A percentile compares a stretch with the other conserved stretches of the same genome.
Conservation (phyloP, 345 rosid genomes). For the Moricandia arvensis region DNA sequence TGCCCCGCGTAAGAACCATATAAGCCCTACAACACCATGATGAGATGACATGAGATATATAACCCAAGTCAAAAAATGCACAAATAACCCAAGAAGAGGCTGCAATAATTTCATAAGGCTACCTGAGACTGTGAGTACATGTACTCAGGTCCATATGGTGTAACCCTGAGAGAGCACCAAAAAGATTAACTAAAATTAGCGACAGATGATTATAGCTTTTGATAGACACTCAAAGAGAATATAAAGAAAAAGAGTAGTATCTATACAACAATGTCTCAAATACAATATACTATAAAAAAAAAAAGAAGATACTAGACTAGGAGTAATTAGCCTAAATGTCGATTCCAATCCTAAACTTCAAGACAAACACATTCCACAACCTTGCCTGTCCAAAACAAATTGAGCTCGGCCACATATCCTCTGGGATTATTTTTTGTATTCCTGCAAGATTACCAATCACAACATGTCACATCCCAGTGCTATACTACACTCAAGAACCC, state of each 20-base stretch:
- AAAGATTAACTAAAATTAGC: neutral
- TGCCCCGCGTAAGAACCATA: constrained; percentile 74
- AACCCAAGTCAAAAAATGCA: neutral
- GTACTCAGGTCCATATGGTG: constrained; percentile 77
- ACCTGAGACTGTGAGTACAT: constrained; percentile 73
- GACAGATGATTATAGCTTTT: neutral
- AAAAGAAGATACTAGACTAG: constrained; percentile 14
- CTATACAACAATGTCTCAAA: neutral
- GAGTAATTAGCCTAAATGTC: neutral
- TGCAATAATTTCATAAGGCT: neutral
- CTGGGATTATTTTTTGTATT: constrained; percentile 52
- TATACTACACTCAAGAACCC: constrained; percentile 43
- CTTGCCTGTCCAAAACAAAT: constrained; percentile 64
- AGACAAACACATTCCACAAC: constrained; percentile 38
- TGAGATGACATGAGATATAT: constrained; percentile 3
- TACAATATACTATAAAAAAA: neutral
- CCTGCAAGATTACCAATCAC: constrained; percentile 83
- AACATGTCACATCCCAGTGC: constrained; percentile 53
- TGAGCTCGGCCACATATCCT: constrained; percentile 59
- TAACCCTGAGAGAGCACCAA: constrained; percentile 52
- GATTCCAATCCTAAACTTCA: neutral
- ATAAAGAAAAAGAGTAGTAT: neutral
- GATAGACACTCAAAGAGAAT: neutral
- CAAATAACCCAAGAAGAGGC: constrained; percentile 16
- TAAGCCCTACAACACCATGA: constrained; percentile 47